Evolutionary conservation across 192 early-diverging fungal species (phyloP).

Genomic region (Paraglomus occultum): DNA sequence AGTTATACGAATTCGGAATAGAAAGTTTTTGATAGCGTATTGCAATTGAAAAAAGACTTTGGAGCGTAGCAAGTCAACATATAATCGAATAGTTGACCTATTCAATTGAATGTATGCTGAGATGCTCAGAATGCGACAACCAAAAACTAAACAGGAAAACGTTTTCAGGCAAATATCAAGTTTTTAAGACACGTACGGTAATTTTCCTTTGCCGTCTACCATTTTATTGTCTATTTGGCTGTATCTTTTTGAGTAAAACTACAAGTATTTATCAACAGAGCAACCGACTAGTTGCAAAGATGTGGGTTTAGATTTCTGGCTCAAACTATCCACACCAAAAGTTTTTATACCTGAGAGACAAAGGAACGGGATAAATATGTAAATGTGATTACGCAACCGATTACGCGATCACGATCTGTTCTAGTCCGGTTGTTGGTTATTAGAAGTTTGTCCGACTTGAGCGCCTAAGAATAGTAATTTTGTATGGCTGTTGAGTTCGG

Average conservation of each 20-base stretch:
- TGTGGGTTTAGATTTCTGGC: background rate
- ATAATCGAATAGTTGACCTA: background rate
- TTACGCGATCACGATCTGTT: slow-evolving; percentile 3
- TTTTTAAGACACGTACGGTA: slow-evolving; percentile 2
- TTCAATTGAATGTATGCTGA: background rate
- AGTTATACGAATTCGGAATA: background rate
- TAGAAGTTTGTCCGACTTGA: too few relatives aligned
- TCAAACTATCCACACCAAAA: background rate
- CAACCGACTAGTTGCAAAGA: background rate
- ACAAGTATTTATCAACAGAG: background rate
- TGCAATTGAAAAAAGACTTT: background rate
- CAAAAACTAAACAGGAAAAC: background rate
- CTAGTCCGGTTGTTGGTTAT: too few relatives aligned
- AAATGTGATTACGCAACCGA: slow-evolving; percentile 8
- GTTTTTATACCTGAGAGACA: background rate
- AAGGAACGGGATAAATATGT: background rate
- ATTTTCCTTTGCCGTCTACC: background rate
- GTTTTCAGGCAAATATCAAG: background rate
- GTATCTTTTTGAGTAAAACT: background rate
- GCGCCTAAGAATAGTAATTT: too few relatives aligned
- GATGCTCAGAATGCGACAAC: background rate
- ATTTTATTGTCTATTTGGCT: background rate
- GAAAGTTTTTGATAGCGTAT: background rate
- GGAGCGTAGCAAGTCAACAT: background rate
- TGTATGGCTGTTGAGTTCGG: too few relatives aligned